These are phyloP conservation scores for Xylaria polymorpha DNA, from an alignment of 2,329 filamentous ascomycete genomes.

Conservation along the genomic window DNA sequence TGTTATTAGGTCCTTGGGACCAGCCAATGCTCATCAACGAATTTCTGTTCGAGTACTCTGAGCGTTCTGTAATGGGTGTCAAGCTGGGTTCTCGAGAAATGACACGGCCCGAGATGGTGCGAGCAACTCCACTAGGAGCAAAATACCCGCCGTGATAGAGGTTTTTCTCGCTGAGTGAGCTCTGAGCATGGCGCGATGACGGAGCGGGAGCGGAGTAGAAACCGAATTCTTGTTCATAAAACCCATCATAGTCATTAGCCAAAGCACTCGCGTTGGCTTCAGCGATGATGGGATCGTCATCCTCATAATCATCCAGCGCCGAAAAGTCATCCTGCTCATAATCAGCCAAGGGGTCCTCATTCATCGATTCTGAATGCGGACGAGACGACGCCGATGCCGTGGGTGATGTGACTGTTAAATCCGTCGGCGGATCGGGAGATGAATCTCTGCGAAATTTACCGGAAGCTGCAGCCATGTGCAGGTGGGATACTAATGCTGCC, in stretches of 20 bases:
- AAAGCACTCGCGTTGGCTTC: constrained; percentile 94
- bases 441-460: constrained; percentile 77
- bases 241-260: constrained; percentile 90
- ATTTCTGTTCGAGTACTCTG: constrained; percentile 95
- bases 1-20: constrained; percentile 62
- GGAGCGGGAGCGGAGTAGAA: constrained; percentile 79
- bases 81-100: constrained; percentile 88
- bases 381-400: constrained; percentile 50
- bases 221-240: constrained; percentile 96
- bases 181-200: constrained; percentile 45
- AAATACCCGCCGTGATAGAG: constrained; percentile 85
- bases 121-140: constrained; percentile 76
- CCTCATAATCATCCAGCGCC: constrained; percentile 70
- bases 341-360: constrained; percentile 43
- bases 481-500: constrained; percentile 83
- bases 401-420: constrained; percentile 53
- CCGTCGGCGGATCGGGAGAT: constrained; percentile 54
- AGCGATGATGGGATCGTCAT: constrained; percentile 91
- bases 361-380: constrained; percentile 40
- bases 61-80: constrained; percentile 95
- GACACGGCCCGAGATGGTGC: constrained; percentile 78
- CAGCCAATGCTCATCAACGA: constrained; percentile 81
- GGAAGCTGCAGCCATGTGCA: constrained; percentile 78
- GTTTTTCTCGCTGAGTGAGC: constrained; percentile 51
- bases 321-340: constrained; percentile 69